Conservation (phyloP, 129 eudicot genomes). For the Saussurea involucrata region DNA sequence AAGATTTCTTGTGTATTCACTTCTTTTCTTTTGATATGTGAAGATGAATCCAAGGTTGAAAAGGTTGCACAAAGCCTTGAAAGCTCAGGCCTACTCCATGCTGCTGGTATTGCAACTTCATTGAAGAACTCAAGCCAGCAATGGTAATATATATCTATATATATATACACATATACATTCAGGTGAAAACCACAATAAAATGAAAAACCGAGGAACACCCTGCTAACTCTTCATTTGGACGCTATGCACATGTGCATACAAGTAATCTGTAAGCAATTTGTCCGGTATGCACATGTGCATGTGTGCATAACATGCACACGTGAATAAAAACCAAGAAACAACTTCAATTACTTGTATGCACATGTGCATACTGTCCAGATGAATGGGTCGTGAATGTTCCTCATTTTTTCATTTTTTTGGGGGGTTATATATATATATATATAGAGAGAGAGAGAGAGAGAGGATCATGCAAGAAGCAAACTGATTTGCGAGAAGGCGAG, state of each 20-base stretch:
- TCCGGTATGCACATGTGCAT: too few relatives aligned
- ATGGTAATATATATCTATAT: constrained; percentile 40
- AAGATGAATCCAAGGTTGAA: constrained; percentile 52
- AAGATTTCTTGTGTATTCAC: neutral
- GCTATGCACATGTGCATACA: neutral
- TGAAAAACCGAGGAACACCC: neutral
- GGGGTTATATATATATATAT: neutral
- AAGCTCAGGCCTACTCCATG: constrained; percentile 58
- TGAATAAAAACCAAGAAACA: too few relatives aligned
- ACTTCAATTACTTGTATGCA: neutral
- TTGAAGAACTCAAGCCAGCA: constrained; percentile 78
- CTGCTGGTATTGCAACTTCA: constrained; percentile 85
- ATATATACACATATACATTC: neutral
- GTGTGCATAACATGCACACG: too few relatives aligned
- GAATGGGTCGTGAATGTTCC: neutral
- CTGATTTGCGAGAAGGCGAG: too few relatives aligned
- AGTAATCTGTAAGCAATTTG: too few relatives aligned
- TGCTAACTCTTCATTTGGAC: neutral
- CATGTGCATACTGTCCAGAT: neutral
- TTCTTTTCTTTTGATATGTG: neutral
- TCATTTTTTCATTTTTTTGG: neutral
- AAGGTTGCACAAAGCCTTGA: constrained; percentile 61
- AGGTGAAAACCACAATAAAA: neutral
- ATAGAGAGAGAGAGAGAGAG: too few relatives aligned
- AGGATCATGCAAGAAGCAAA: too few relatives aligned